These are phyloP conservation scores for Vitellaria paradoxa DNA, from an alignment of 179 eudicot species.

Conservation along the genomic window DNA sequence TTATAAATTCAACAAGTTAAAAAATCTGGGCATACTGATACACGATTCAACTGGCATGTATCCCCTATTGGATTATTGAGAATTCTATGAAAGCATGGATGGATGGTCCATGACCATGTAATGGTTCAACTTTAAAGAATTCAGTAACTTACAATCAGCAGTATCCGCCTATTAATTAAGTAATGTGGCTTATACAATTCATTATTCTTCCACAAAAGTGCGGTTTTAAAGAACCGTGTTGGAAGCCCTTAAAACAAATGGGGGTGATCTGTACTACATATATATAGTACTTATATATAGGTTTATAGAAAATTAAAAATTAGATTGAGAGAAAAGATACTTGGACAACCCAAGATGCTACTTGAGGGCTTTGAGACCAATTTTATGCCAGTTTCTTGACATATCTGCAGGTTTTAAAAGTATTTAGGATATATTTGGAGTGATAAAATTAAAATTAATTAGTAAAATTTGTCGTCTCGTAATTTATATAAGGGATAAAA, in stretches of 20 bases:
- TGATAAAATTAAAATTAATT: too few relatives aligned
- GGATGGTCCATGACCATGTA: neutral
- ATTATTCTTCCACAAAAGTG: constrained; percentile 7
- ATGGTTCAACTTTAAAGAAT: neutral
- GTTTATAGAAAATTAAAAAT: neutral
- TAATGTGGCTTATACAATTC: neutral
- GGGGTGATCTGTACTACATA: neutral
- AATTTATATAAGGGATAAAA: too few relatives aligned
- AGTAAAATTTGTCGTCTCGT: neutral
- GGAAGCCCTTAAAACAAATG: neutral
- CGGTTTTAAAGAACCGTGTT: neutral
- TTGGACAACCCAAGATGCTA: neutral
- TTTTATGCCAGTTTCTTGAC: neutral
- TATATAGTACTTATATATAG: too few relatives aligned
- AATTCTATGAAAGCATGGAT: neutral
- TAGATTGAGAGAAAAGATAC: neutral
- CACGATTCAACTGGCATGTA: too few relatives aligned
- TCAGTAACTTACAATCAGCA: neutral
- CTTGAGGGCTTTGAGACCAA: neutral
- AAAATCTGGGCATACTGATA: too few relatives aligned
- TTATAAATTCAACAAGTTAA: too few relatives aligned
- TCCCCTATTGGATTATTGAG: neutral
- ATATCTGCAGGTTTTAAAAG: neutral
- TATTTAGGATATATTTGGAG: too few relatives aligned
- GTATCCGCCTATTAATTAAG: neutral